These are phyloP conservation scores for Alternaria arbusti DNA, from an alignment of 2,329 filamentous ascomycete species.

Conservation along the genomic window DNA sequence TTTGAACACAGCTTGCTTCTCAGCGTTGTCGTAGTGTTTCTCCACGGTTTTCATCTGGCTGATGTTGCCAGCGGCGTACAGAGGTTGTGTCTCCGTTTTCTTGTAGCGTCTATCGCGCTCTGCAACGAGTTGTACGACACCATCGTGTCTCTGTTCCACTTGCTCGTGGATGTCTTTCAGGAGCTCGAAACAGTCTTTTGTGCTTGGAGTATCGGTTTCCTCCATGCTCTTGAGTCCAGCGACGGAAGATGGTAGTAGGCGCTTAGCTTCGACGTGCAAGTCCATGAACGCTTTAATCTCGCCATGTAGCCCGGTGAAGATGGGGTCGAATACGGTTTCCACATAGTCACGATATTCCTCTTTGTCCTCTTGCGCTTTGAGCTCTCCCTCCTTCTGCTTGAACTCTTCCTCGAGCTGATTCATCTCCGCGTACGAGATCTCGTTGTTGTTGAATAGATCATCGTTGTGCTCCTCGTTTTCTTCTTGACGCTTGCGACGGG, in stretches of 20 bases:
- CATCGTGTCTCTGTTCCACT: slow-evolving; percentile 58
- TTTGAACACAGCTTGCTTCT: slow-evolving; percentile 58
- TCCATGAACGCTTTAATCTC: slow-evolving; percentile 59
- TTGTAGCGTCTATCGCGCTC: slow-evolving; percentile 63
- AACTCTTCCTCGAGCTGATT: slow-evolving; percentile 62
- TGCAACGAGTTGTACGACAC: slow-evolving; percentile 57
- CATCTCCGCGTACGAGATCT: slow-evolving; percentile 65
- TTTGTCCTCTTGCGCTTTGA: slow-evolving; percentile 60
- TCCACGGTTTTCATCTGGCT: slow-evolving; percentile 57
- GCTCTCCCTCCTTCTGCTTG: slow-evolving; percentile 58
- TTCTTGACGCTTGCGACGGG: slow-evolving; percentile 58
- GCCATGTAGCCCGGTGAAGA: slow-evolving; percentile 56
- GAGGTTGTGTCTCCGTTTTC: slow-evolving; percentile 59
- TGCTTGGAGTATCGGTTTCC: slow-evolving; percentile 22
- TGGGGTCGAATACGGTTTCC: slow-evolving; percentile 56
- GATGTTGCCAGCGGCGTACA: slow-evolving; percentile 60
- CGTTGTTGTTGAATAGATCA: slow-evolving; percentile 61
- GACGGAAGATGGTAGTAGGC: slow-evolving; percentile 31
- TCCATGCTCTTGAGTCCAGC: slow-evolving; percentile 30
- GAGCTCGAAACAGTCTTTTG: slow-evolving; percentile 42
- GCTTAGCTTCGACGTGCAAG: slow-evolving; percentile 50
- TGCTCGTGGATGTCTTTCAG: slow-evolving; percentile 52
- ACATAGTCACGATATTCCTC: slow-evolving; percentile 60
- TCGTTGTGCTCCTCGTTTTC: slow-evolving; percentile 61
- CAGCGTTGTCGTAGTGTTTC: slow-evolving; percentile 55